Percentiles rank a stretch among this genome's conserved stretches.
Evolutionary conservation across 352 stramenopile genomes (phyloP).

Genomic region (Blastocystis sp.): DNA sequence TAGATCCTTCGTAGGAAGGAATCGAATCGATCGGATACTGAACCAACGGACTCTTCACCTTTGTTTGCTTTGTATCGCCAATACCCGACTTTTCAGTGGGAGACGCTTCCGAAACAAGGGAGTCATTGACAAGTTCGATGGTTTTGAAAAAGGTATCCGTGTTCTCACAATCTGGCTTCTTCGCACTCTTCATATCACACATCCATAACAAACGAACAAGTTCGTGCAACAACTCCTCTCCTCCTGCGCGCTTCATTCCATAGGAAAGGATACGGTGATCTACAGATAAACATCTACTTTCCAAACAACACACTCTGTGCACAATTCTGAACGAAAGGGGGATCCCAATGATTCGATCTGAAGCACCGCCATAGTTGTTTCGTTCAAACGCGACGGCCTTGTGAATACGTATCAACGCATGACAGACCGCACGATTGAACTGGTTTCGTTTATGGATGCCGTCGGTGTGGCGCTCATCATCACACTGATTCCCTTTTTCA

Average conservation of each 20-base stretch:
- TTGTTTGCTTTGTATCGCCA: neutral
- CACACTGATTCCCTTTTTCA: slow-evolving; percentile 53
- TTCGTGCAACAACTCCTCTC: neutral
- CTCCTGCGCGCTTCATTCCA: neutral
- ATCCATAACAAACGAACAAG: neutral
- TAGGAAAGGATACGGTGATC: too few relatives aligned
- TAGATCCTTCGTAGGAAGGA: slow-evolving; percentile 9
- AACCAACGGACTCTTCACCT: slow-evolving; percentile 13
- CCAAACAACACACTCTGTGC: too few relatives aligned
- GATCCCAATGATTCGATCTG: too few relatives aligned
- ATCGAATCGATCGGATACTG: neutral
- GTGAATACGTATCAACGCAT: too few relatives aligned
- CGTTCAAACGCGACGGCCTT: too few relatives aligned
- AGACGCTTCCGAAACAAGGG: neutral
- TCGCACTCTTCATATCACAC: neutral
- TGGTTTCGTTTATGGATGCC: slow-evolving; percentile 40
- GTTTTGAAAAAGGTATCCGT: neutral
- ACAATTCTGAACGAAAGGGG: too few relatives aligned
- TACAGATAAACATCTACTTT: too few relatives aligned
- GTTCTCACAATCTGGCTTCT: neutral
- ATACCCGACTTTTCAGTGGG: too few relatives aligned
- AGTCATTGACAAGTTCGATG: neutral
- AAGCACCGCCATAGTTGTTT: too few relatives aligned
- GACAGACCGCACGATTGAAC: neutral
- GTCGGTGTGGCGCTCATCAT: slow-evolving; percentile 37